Base-by-base conservation (phyloP, 495 filamentous ascomycete species). In the Trichoderma virens region DNA sequence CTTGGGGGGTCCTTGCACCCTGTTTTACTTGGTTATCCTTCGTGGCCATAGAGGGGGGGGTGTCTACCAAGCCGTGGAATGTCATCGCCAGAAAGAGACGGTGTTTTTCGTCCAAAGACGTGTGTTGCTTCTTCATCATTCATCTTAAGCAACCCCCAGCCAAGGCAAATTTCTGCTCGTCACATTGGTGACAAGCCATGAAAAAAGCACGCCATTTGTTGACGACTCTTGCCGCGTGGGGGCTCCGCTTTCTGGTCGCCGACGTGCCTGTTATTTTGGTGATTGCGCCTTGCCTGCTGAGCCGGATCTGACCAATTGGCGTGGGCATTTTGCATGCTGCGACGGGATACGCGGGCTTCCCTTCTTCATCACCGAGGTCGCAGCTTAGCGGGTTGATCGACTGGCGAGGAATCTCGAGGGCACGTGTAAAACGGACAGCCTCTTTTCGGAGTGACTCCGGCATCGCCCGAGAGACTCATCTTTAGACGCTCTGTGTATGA, bases 201-300 rank as follows among this genome's bases (percentile, higher is more conserved):
- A 30, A 56, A 56, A 56, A 56, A 56, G 51, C 51, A 56, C 51
- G 51, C 51, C 51, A 56, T 56, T 56, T 56, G 23, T 56, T 30
- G 23, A 30, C 8, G 18, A 18, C n/a, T 20, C n/a, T 25, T 18
- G 0, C 18, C 43, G 18, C 43, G 43, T n/a, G 51, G 18, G 51
- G 51, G 51, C 20, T 8, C 4, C 43, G 8, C 43, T 23, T 20
- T 11, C 20, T 18, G 43, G 43, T 20, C 18, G 41, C 41, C 41
- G 41, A 39, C 9, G 9, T 11, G 38, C 38, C 5, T 16, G 45
- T 51, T 5, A 51, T 51, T 51, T 16, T 16, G 5, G 4, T 16
- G n/a, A 20, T 51, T 51, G 45, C 45, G 45, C 16, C 20, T 20
- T 20, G 45, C 16, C n/a, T 20, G 45, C n/a, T n/a, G 23, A 51